Conservation (phyloP, 805 yeast species). For the Metschnikowia orientalis region DNA sequence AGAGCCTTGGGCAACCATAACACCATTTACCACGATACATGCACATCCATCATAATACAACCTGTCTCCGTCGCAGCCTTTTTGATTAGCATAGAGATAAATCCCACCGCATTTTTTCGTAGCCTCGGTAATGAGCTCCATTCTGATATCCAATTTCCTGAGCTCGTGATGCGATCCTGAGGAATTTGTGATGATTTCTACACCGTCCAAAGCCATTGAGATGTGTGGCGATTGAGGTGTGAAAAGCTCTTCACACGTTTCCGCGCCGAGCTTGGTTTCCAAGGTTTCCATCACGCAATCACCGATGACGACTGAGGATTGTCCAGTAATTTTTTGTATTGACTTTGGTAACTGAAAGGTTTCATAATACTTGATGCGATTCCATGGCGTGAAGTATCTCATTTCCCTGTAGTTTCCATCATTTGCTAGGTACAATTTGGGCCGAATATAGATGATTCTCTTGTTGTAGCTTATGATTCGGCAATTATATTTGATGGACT, state of each 20-base stretch:
- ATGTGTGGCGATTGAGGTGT: slow-evolving; percentile 97
- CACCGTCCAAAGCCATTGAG: slow-evolving; percentile 88
- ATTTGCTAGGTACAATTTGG: slow-evolving; percentile 89
- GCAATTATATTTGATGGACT: slow-evolving; percentile 86
- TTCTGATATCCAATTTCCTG: slow-evolving; percentile 79
- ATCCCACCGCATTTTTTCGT: slow-evolving; percentile 96
- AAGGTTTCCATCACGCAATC: slow-evolving; percentile 82
- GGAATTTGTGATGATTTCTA: slow-evolving; percentile 93
- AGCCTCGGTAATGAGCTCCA: slow-evolving; percentile 84
- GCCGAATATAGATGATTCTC: slow-evolving; percentile 78
- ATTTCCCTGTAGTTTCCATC: slow-evolving; percentile 98
- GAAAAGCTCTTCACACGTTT: slow-evolving; percentile 96
- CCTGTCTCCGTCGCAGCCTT: slow-evolving; percentile 98
- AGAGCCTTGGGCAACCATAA: slow-evolving; percentile 86
- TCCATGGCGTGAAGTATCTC: slow-evolving; percentile 97
- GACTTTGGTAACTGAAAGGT: slow-evolving; percentile 64
- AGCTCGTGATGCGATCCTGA: slow-evolving; percentile 98
- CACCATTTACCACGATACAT: slow-evolving; percentile 85
- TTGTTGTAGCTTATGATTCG: slow-evolving; percentile 79
- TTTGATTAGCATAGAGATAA: slow-evolving; percentile 88
- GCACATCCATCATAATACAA: slow-evolving; percentile 97
- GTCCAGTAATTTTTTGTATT: slow-evolving; percentile 64
- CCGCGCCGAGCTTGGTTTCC: slow-evolving; percentile 93
- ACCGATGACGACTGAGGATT: slow-evolving; percentile 69
- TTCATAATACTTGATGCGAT: slow-evolving; percentile 71